phyloP scores from a whole-genome alignment of 1,284 basidiomycete species.

The Volvariella volvacea region DNA sequence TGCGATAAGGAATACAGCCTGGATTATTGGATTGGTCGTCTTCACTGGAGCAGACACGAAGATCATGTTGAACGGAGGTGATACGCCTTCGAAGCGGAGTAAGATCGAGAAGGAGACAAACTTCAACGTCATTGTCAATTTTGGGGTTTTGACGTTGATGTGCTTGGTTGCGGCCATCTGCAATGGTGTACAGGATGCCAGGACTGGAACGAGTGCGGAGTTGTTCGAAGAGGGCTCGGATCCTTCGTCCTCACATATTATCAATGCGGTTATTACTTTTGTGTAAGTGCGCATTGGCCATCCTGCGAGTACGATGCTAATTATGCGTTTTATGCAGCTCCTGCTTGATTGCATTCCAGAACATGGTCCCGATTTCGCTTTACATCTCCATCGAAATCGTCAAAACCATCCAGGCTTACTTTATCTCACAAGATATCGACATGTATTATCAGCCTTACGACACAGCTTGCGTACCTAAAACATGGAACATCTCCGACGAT shows the following conservation, averaged over 20 bases:
- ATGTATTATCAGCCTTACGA: slow-evolving; percentile 93
- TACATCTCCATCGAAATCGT: slow-evolving; percentile 98
- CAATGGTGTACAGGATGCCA: slow-evolving; percentile 67
- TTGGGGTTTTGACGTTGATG: slow-evolving; percentile 73
- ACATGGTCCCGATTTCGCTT: slow-evolving; percentile 94
- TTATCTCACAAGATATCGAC: slow-evolving; percentile 95
- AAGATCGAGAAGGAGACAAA: slow-evolving; percentile 99
- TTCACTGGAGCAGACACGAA: slow-evolving; percentile 97
- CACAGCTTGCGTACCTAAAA: slow-evolving; percentile 89
- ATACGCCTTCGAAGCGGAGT: slow-evolving; percentile 87
- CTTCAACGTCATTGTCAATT: slow-evolving; percentile 96
- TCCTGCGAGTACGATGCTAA: slow-evolving; percentile 59
- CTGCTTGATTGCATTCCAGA: slow-evolving; percentile 93
- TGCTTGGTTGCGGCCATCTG: slow-evolving; percentile 71
- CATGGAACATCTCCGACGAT: slow-evolving; percentile 98
- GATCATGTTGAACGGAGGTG: slow-evolving; percentile 95
- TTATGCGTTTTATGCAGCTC: slow-evolving; percentile 38
- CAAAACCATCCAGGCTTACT: slow-evolving; percentile 96
- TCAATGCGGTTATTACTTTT: slow-evolving; percentile 88
- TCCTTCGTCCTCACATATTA: slow-evolving; percentile 50
- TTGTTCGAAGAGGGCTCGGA: slow-evolving; percentile 69
- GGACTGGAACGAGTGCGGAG: slow-evolving; percentile 60
- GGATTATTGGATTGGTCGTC: slow-evolving; percentile 91
- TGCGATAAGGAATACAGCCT: slow-evolving; percentile 87
- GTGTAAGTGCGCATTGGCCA: slow-evolving; percentile 77